Evolutionary conservation across 352 stramenopile genomes (phyloP).

Genomic region (Pythium aquatile): DNA sequence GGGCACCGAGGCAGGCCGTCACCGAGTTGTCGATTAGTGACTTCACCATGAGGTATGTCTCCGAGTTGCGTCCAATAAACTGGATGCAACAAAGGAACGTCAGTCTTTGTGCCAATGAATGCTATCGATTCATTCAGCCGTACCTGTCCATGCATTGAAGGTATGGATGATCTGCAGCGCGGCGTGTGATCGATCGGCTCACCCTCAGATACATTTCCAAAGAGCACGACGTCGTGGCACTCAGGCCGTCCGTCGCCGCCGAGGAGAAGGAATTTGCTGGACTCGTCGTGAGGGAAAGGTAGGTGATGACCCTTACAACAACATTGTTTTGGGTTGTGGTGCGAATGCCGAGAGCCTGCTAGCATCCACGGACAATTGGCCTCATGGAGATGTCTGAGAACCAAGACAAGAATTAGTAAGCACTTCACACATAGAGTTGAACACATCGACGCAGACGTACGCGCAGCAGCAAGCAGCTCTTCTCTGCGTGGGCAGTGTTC

Average conservation of each 20-base stretch:
- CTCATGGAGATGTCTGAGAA: constrained; percentile 64
- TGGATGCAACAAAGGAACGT: constrained; percentile 12
- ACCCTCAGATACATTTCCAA: constrained; percentile 61
- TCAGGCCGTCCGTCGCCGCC: constrained; percentile 32
- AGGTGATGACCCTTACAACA: constrained; percentile 61
- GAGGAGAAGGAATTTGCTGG: constrained; percentile 74
- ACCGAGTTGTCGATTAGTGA: constrained; percentile 62
- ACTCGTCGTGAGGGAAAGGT: constrained; percentile 68
- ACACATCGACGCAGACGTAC: constrained; percentile 31
- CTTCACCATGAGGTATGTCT: constrained; percentile 74
- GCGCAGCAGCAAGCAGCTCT: constrained; percentile 73
- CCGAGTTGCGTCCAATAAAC: constrained; percentile 75
- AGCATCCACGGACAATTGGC: constrained; percentile 63
- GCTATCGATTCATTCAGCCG: constrained; percentile 39
- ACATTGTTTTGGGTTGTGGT: constrained; percentile 57
- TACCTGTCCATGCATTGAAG: constrained; percentile 71
- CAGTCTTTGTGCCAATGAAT: background rate
- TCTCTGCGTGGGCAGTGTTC: constrained; percentile 53
- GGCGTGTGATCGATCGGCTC: constrained; percentile 53
- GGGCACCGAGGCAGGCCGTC: constrained; percentile 69
- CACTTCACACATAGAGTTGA: constrained; percentile 76
- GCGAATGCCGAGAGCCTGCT: constrained; percentile 53
- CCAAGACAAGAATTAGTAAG: background rate
- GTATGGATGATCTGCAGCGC: constrained; percentile 53
- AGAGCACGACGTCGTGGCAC: constrained; percentile 66